Evolutionary conservation across 2,329 filamentous ascomycete genomes (phyloP).

Genomic region (Hirsutella minnesotensis): DNA sequence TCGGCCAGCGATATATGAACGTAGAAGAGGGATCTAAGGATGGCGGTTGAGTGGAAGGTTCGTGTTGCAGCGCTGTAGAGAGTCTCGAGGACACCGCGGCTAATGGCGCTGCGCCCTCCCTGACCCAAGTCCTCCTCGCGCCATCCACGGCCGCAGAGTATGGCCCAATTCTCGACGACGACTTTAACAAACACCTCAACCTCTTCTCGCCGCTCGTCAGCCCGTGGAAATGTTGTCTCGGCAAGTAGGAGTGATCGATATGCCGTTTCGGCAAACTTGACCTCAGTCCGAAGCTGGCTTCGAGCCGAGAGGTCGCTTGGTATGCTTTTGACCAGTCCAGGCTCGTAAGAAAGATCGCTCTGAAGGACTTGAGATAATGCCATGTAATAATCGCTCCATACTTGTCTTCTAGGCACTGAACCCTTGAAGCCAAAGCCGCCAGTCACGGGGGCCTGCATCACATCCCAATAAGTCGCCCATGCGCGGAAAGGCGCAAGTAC

Average conservation of each 20-base stretch:
- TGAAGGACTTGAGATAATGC: slow-evolving; percentile 67
- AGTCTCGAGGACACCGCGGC: slow-evolving; percentile 70
- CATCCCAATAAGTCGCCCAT: slow-evolving; percentile 61
- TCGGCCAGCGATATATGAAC: slow-evolving; percentile 82
- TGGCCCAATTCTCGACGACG: slow-evolving; percentile 74
- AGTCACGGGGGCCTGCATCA: slow-evolving; percentile 30
- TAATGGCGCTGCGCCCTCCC: slow-evolving; percentile 65
- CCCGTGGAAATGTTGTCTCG: slow-evolving; percentile 75
- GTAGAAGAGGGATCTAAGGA: slow-evolving; percentile 75
- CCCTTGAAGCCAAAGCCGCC: slow-evolving; percentile 49
- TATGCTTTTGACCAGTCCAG: slow-evolving; percentile 26
- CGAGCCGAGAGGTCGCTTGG: slow-evolving; percentile 41
- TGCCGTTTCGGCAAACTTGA: slow-evolving; percentile 65
- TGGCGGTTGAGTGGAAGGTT: slow-evolving; percentile 87
- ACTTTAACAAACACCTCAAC: slow-evolving; percentile 73
- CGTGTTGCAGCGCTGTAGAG: slow-evolving; percentile 85
- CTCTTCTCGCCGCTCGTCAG: slow-evolving; percentile 64
- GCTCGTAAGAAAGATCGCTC: slow-evolving; percentile 48
- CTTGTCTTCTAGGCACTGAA: slow-evolving; percentile 48
- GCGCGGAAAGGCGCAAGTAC: slow-evolving; percentile 47
- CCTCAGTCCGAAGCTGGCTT: slow-evolving; percentile 58
- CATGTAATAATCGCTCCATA: slow-evolving; percentile 81
- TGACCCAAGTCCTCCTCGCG: slow-evolving; percentile 68
- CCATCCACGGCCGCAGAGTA: slow-evolving; percentile 73
- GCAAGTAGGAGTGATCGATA: slow-evolving; percentile 71